These are phyloP conservation scores for Gelatoporia subvermispora DNA, from an alignment of 768 basidiomycete genomes.

Conservation along the genomic window DNA sequence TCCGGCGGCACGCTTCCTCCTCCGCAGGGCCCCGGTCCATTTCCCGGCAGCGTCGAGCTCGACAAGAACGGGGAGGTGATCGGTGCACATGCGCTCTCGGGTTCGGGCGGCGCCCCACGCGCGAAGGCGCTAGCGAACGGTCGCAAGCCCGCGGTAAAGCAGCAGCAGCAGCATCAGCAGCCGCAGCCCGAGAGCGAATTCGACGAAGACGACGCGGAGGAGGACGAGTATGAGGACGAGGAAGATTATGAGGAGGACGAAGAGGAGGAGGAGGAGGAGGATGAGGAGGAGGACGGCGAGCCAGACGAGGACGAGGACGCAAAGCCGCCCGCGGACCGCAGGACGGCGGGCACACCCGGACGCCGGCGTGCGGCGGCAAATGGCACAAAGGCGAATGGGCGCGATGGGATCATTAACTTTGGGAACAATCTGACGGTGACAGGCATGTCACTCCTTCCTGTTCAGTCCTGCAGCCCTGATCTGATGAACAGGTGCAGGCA, in stretches of 20 bases:
- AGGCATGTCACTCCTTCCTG: conserved; percentile 40
- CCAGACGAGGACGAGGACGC: conserved; percentile 26
- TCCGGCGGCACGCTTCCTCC: conserved; percentile 87
- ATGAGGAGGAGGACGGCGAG: conserved; percentile 52
- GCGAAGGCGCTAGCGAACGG: conserved; percentile 29
- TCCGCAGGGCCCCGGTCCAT: conserved; percentile 94
- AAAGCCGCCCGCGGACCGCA: conserved; percentile 21
- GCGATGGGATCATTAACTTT: conserved; percentile 75
- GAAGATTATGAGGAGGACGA: conserved; percentile 65
- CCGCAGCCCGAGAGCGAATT: conserved; percentile 59
- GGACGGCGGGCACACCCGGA: conserved; percentile 14
- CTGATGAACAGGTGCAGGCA: conserved; percentile 63
- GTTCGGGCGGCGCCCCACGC: conserved; percentile 16
- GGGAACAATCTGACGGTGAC: conserved; percentile 81
- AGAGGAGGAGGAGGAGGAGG: conserved; percentile 67
- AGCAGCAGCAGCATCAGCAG: no score
- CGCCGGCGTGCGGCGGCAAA: conserved; percentile 31
- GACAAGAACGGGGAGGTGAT: conserved; percentile 84
- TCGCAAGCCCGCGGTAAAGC: conserved; percentile 39
- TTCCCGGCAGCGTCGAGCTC: conserved; percentile 96
- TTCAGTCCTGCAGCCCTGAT: conserved; percentile 11
- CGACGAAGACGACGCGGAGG: conserved; percentile 60
- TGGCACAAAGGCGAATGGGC: conserved; percentile 40
- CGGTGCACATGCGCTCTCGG: conserved; percentile 25
- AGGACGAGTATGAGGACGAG: conserved; percentile 53